These are phyloP conservation scores for Aspergillus melleus DNA, from an alignment of 2,329 filamentous ascomycete genomes.

Conservation along the genomic window DNA sequence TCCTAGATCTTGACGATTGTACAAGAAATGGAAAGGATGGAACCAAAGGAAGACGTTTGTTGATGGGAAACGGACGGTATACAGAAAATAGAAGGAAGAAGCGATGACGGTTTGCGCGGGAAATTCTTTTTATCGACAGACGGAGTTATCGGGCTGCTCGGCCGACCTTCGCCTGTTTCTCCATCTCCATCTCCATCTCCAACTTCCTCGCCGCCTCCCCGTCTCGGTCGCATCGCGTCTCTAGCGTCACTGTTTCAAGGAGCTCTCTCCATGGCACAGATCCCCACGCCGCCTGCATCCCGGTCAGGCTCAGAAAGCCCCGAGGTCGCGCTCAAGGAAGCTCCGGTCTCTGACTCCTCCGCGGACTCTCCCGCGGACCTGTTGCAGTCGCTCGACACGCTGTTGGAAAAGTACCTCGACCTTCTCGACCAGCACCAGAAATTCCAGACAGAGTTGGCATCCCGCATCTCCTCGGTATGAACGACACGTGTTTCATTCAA, in stretches of 20 bases:
- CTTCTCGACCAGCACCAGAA: constrained; percentile 46
- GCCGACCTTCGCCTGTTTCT: constrained; percentile 15
- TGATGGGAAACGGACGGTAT: background rate
- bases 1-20: background rate
- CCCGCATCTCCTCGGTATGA: constrained; percentile 41
- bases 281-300: constrained; percentile 38
- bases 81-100: constrained; percentile 4
- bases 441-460: constrained; percentile 39
- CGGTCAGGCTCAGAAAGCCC: constrained; percentile 29
- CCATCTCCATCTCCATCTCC: background rate
- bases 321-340: constrained; percentile 19
- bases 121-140: constrained; percentile 42
- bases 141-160: constrained; percentile 38
- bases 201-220: too few species aligned
- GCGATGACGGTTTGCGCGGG: constrained; percentile 21
- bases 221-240: background rate
- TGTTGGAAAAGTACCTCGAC: constrained; percentile 45
- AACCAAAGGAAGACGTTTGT: constrained; percentile 1
- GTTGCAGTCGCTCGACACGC: constrained; percentile 37
- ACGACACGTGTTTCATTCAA: background rate
- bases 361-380: constrained; percentile 20
- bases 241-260: background rate
- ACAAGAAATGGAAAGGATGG: background rate
- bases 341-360: constrained; percentile 16
- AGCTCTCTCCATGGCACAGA: constrained; percentile 28